phyloP scores from a whole-genome alignment of 257 asterid genomes.

The Eucommia ulmoides region DNA sequence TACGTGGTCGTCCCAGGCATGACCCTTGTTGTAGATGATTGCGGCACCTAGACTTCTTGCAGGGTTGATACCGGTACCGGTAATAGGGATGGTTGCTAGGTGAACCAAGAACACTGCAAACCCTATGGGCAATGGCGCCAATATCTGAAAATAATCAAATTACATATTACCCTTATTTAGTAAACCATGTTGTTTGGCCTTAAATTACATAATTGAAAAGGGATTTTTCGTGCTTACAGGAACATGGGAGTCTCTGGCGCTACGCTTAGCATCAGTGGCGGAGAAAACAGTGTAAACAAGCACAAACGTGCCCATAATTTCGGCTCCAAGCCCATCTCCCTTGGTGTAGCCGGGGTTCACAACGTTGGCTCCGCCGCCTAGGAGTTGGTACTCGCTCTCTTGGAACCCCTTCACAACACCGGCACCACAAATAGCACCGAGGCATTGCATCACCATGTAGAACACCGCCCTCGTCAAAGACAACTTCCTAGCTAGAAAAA shows the following conservation, averaged over 20 bases:
- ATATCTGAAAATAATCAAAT: conserved; percentile 4
- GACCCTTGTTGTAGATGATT: conserved; percentile 17
- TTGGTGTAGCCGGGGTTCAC: conserved; percentile 24
- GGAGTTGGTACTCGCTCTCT: conserved; percentile 7
- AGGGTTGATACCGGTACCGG: conserved; percentile 31
- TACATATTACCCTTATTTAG: no score
- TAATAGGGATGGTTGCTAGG: conserved; percentile 26
- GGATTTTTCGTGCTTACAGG: conserved; percentile 17
- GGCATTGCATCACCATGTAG: conserved; percentile 34
- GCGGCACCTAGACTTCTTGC: conserved; percentile 33
- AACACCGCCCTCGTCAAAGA: conserved; percentile 24
- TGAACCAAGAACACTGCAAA: conserved; percentile 31
- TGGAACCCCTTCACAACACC: conserved; percentile 24
- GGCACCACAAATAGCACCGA: conserved; percentile 33
- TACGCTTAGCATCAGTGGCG: conserved; percentile 31
- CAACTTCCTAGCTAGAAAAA: conserved; percentile 26
- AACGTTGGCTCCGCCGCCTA: conserved; percentile 27
- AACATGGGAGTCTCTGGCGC: conserved; percentile 30
- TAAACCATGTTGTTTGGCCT: no score
- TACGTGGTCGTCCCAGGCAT: conserved; percentile 26
- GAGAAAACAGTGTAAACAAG: conserved; percentile 34
- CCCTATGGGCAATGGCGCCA: conserved; percentile 30
- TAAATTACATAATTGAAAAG: no score
- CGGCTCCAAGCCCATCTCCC: conserved; percentile 31
- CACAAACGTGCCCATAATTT: conserved; percentile 25